Evolutionary conservation across 225 moss, liverwort and hornwort species (phyloP), one percentile per base, ranked within the genome.

Genomic region (Straminergon stramineum): DNA sequence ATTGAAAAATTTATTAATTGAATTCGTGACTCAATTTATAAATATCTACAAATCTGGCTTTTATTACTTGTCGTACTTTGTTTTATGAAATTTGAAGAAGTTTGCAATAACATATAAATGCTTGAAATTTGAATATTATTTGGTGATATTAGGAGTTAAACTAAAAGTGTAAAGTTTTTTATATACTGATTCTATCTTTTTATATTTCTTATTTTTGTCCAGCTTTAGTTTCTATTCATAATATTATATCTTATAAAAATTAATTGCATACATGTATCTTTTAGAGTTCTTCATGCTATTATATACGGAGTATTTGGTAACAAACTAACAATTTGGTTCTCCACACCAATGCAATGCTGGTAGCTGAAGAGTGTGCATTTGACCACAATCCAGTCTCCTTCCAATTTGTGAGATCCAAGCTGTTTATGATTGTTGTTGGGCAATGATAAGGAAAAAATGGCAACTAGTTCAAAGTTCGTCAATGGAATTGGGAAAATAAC

Each of bases 381-480:
- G 20, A 57, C 57, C 20, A 19, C 2, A 8, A 57, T 57, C 57
- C 20, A 20, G 20, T 57, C 57, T 57, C 20, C 18, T 56, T 56
- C 7, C 20, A 20, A 20, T 19, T 57, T 57, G 7, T 65, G 7
- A 32, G 64, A 64, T 16, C 8, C 8, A 4, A 8, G 2, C 31
- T 1, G 4, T 64, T 31, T 64, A 16, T 0, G 0, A 31, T 64
- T 6, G 11, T 3, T 27, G 13, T 1, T 13, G 11, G 28, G 30
- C 7, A 8, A 48, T 48, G 48, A 48, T 48, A 6, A 8, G 8
- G 48, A 48, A 48, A 48, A 8, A 48, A 6, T 8, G 8, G 8
- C 8, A 8, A 8, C 48, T 6, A 48, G 48, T 48, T 48, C 48
- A 48, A 48, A 48, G 8, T 48, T 48, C 6, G 48, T 8, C 48